Conservation (phyloP, 169 alveolate species). For the Cardiosporidium cionae region DNA sequence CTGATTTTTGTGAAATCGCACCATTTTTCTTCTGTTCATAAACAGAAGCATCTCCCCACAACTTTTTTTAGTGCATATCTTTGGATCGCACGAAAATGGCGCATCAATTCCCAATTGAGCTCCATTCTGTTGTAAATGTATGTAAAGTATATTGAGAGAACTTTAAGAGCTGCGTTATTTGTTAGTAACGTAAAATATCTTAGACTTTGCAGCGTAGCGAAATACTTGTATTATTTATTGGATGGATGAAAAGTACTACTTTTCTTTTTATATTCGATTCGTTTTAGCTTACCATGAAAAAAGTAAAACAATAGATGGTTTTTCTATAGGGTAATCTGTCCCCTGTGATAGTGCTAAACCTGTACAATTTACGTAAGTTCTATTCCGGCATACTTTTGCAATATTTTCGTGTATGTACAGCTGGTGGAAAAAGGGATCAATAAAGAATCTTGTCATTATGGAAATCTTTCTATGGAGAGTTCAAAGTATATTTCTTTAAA, state of each 20-base stretch:
- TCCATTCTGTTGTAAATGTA: conserved; percentile 27
- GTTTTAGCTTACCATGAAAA: not conserved
- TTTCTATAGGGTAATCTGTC: not conserved
- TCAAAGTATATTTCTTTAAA: not conserved
- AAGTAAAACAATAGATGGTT: not conserved
- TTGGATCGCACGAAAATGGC: conserved; percentile 30
- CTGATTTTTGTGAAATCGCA: too few species aligned
- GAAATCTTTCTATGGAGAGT: conserved; percentile 8
- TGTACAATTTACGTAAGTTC: too few species aligned
- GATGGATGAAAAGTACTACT: not conserved
- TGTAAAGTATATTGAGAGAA: too few species aligned
- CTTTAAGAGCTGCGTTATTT: not conserved
- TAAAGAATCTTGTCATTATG: not conserved
- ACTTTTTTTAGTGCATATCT: too few species aligned
- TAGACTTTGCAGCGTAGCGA: not conserved
- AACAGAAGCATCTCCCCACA: too few species aligned
- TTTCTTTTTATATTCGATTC: not conserved
- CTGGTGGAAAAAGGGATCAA: conserved; percentile 9
- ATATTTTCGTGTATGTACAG: conserved; percentile 1
- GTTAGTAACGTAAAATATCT: not conserved
- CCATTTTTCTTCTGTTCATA: too few species aligned
- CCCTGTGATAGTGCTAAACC: too few species aligned
- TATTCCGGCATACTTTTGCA: not conserved
- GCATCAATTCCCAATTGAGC: conserved; percentile 35
- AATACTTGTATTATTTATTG: not conserved